These are phyloP conservation scores for Halophytophthora polymorphica DNA, from an alignment of 352 stramenopile genomes.

Conservation along the genomic window DNA sequence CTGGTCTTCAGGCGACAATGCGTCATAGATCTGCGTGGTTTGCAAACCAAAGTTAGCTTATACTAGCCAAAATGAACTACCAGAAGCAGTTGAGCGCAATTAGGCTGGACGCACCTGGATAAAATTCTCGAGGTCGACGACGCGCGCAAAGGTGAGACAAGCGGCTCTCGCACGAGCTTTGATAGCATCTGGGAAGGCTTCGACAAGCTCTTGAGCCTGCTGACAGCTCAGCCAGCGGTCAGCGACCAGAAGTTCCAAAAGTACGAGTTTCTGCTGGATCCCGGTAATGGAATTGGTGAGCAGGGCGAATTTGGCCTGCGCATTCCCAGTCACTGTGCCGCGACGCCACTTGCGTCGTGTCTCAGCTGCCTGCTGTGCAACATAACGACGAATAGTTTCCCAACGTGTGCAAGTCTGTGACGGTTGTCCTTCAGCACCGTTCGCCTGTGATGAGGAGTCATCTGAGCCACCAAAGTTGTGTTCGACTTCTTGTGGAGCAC, in stretches of 20 bases:
- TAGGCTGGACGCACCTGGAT: constrained; percentile 38
- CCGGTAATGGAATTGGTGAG: constrained; percentile 20
- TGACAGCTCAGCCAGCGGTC: constrained; percentile 50
- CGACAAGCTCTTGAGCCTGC: constrained; percentile 41
- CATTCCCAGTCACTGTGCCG: constrained; percentile 1
- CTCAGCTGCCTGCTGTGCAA: constrained; percentile 1
- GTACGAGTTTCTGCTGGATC: constrained; percentile 14
- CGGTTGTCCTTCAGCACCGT: no score
- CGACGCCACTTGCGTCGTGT: neutral
- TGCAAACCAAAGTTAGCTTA: no score
- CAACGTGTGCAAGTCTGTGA: no score
- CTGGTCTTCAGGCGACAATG: constrained; percentile 51
- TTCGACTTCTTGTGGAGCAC: constrained; percentile 1
- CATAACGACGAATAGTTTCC: constrained; percentile 34
- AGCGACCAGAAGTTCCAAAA: constrained; percentile 51
- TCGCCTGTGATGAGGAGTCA: constrained; percentile 9
- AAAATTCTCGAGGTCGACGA: constrained; percentile 81
- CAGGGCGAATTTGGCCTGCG: no score
- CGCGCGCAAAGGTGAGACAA: constrained; percentile 54
- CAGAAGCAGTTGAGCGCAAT: neutral
- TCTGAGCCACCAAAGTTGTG: neutral
- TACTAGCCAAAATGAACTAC: neutral
- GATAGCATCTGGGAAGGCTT: constrained; percentile 43
- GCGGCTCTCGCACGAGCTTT: constrained; percentile 46
- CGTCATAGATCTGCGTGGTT: constrained; percentile 48